phyloP scores from a whole-genome alignment of 768 basidiomycete species.

The Pleurotus salmoneostramineus region DNA sequence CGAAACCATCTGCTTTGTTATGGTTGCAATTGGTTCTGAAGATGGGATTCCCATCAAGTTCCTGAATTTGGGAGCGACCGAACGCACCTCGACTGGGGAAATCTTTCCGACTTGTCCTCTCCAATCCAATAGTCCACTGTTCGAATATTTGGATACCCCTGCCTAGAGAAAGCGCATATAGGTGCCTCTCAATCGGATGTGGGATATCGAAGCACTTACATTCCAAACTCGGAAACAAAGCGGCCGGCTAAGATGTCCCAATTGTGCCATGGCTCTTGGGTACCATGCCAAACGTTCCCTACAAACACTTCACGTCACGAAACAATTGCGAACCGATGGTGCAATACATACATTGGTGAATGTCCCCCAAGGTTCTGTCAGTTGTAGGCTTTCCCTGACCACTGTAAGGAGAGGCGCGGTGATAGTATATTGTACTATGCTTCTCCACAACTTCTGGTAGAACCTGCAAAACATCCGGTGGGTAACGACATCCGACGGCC shows the following conservation, averaged over 20 bases:
- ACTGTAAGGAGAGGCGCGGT: constrained; percentile 87
- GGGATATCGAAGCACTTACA: constrained; percentile 43
- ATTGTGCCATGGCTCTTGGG: constrained; percentile 91
- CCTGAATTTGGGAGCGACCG: neutral
- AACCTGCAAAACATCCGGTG: constrained; percentile 18
- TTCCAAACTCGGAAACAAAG: constrained; percentile 95
- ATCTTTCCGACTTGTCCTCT: constrained; percentile 67
- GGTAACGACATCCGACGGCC: neutral
- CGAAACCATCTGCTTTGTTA: constrained; percentile 89
- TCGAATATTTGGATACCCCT: constrained; percentile 83
- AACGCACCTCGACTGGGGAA: constrained; percentile 81
- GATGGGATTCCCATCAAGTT: constrained; percentile 1
- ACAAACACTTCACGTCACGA: neutral
- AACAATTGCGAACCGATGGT: constrained; percentile 3
- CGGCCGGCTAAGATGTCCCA: constrained; percentile 90
- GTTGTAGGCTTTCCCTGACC: constrained; percentile 67
- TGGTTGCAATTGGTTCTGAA: constrained; percentile 68
- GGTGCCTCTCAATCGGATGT: neutral
- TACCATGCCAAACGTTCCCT: constrained; percentile 95
- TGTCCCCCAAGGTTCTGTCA: constrained; percentile 78
- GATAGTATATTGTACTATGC: constrained; percentile 70
- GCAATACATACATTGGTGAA: constrained; percentile 75
- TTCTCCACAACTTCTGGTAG: constrained; percentile 71
- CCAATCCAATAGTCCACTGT: constrained; percentile 91
- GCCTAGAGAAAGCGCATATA: constrained; percentile 39